Percentiles rank a stretch among this genome's conserved stretches.
Conservation (phyloP, 805 yeast genomes). For the Candida sphagnicola region DNA sequence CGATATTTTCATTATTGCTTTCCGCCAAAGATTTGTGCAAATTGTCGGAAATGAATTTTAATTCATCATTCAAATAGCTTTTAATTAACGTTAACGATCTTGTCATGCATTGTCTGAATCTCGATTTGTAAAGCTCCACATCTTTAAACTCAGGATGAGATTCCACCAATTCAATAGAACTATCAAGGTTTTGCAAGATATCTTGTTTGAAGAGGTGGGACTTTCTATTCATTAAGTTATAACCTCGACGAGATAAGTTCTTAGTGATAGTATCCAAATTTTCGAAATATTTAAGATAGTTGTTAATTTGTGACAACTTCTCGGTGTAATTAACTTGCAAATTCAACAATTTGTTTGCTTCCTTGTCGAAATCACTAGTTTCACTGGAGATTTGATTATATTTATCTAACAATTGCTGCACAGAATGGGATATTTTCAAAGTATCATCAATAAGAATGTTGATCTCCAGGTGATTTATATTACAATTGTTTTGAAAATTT, state of each 20-base stretch:
- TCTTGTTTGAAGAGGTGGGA: constrained; percentile 41
- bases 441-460: constrained; percentile 43
- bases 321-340: constrained; percentile 40
- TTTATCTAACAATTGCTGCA: constrained; percentile 46
- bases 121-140: constrained; percentile 58
- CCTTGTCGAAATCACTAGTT: constrained; percentile 59
- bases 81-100: constrained; percentile 73
- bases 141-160: constrained; percentile 53
- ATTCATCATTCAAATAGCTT: constrained; percentile 53
- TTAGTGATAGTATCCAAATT: constrained; percentile 66
- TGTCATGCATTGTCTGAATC: constrained; percentile 80
- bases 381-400: constrained; percentile 58
- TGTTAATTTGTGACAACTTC: constrained; percentile 43
- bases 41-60: constrained; percentile 28
- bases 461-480: constrained; percentile 19
- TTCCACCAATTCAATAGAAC: constrained; percentile 52
- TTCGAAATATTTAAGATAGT: constrained; percentile 59
- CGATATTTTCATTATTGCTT: constrained; percentile 39
- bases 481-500: constrained; percentile 34
- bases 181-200: constrained; percentile 55
- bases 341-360: constrained; percentile 47
- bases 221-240: constrained; percentile 54
- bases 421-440: constrained; percentile 36
- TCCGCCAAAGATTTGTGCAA: constrained; percentile 14
- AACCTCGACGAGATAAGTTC: constrained; percentile 61